These are phyloP conservation scores for Solanum hybrid DNA, from an alignment of 305 asterid species.

Conservation along the genomic window DNA sequence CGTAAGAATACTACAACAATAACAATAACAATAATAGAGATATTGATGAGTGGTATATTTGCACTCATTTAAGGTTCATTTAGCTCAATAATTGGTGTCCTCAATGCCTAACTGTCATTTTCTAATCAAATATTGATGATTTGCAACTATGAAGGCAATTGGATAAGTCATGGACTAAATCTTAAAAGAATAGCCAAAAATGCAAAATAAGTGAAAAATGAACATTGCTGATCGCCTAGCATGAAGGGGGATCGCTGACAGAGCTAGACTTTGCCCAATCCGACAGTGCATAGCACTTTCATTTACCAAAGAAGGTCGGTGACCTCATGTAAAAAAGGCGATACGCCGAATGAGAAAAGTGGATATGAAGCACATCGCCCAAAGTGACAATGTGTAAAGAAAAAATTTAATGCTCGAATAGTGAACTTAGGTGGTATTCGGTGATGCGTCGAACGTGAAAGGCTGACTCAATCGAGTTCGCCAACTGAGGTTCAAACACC, in stretches of 20 bases:
- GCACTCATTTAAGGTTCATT: not conserved
- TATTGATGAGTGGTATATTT: not conserved
- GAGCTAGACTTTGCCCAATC: too few relatives aligned
- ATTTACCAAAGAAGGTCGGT: not conserved
- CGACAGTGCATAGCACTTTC: not conserved
- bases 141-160: not conserved
- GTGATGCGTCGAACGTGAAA: not conserved
- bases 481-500: not conserved
- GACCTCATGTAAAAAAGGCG: not conserved
- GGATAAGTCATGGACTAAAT: not conserved
- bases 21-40: not conserved
- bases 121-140: not conserved
- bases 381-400: not conserved
- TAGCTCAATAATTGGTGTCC: not conserved
- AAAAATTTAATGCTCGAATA: not conserved
- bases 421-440: not conserved
- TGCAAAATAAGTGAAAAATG: not conserved
- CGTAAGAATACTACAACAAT: not conserved
- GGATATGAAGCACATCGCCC: not conserved
- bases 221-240: not conserved
- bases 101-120: not conserved
- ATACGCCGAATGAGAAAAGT: not conserved
- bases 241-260: not conserved
- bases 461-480: not conserved
- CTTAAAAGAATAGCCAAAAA: not conserved